A percentile compares a stretch with the other conserved stretches of the same genome.
Evolutionary conservation across 192 early-diverging fungal species (phyloP).

Genomic region (Thamnidium elegans): DNA sequence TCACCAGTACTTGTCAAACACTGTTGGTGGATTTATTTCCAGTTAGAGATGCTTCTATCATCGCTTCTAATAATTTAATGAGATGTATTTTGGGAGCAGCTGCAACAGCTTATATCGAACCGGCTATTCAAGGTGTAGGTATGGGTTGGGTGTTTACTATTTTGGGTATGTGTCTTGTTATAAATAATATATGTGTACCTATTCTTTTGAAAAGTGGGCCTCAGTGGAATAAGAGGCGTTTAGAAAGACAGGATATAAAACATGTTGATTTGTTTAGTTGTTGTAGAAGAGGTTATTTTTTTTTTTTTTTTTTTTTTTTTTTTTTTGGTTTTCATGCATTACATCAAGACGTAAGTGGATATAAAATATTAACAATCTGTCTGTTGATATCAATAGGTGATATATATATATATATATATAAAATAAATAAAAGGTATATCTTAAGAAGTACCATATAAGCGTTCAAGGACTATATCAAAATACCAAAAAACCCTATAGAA

Average conservation of each 20-base stretch:
- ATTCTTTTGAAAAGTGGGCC: constrained; percentile 25
- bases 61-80: constrained; percentile 29
- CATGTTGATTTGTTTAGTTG: too few relatives aligned
- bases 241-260: neutral
- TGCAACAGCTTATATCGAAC: constrained; percentile 25
- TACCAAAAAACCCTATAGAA: too few relatives aligned
- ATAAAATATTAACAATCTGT: too few relatives aligned
- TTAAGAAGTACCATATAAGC: too few relatives aligned
- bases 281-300: too few relatives aligned
- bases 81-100: constrained; percentile 31
- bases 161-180: constrained; percentile 16
- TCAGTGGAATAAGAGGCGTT: constrained; percentile 17
- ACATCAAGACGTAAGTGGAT: too few relatives aligned
- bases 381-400: too few relatives aligned
- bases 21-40: constrained; percentile 35
- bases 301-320: too few relatives aligned
- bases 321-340: too few relatives aligned
- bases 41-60: constrained; percentile 22
- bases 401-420: too few relatives aligned
- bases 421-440: too few relatives aligned
- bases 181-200: constrained; percentile 17
- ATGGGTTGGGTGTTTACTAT: constrained; percentile 33
- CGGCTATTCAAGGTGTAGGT: constrained; percentile 27
- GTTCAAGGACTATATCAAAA: too few relatives aligned
- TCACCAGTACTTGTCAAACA: constrained; percentile 25